These are phyloP conservation scores for Aureoboletus auriporus DNA, from an alignment of 768 basidiomycete species.

Conservation along the genomic window DNA sequence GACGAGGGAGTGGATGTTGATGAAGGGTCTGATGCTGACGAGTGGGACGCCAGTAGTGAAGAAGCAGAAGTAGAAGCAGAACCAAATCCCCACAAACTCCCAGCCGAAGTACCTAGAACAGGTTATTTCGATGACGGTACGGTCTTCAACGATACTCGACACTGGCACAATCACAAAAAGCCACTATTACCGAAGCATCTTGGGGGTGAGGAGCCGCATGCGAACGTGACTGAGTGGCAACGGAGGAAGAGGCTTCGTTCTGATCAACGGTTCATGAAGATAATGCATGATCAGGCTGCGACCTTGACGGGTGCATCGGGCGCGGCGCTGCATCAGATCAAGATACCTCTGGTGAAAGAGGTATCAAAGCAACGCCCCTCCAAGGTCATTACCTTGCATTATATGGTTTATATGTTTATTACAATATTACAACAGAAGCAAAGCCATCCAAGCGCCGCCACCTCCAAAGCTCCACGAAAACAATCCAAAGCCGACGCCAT, in stretches of 20 bases:
- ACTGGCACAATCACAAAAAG: conserved; percentile 55
- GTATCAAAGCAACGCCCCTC: conserved; percentile 1
- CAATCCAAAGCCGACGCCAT: conserved; percentile 38
- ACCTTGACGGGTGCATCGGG: conserved; percentile 65
- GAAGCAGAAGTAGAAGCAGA: conserved; percentile 16
- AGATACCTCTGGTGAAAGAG: conserved; percentile 43
- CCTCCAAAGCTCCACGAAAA: conserved; percentile 27
- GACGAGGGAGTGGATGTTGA: conserved; percentile 18
- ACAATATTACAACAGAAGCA: conserved; percentile 9
- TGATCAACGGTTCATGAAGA: conserved; percentile 58
- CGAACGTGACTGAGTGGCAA: conserved; percentile 32
- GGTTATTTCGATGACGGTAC: conserved; percentile 37
- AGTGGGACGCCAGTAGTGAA: conserved; percentile 19
- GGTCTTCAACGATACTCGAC: conserved; percentile 47
- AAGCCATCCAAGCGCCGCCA: conserved; percentile 6
- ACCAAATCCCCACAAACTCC: not conserved
- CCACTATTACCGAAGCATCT: conserved; percentile 51
- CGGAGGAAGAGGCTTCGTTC: conserved; percentile 34
- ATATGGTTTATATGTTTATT: no score
- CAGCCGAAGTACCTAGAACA: not conserved
- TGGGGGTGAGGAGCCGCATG: conserved; percentile 39
- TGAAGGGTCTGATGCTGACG: conserved; percentile 15
- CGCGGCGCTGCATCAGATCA: conserved; percentile 44
- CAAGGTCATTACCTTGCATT: conserved; percentile 10
- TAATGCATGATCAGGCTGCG: conserved; percentile 53